Evolutionary conservation across 352 stramenopile species (phyloP).

Genomic region (Phytophthora palmivora): DNA sequence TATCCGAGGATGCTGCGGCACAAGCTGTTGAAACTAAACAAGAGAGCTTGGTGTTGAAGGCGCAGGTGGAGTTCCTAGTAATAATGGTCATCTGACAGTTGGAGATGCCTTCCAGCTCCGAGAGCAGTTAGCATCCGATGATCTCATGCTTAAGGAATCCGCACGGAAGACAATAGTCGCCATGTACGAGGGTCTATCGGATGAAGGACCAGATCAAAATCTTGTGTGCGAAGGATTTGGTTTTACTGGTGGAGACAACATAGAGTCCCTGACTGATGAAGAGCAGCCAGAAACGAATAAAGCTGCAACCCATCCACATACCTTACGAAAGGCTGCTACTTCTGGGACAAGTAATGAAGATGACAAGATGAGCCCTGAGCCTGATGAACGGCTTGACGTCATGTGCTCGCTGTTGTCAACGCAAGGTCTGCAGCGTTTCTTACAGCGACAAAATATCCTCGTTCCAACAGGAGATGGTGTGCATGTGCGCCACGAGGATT

Average conservation of each 20-base stretch:
- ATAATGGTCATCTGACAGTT: conserved; percentile 62
- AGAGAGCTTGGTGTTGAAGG: conserved; percentile 61
- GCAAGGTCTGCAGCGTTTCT: conserved; percentile 65
- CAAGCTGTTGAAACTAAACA: conserved; percentile 22
- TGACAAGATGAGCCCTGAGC: conserved; percentile 20
- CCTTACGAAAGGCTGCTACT: not conserved
- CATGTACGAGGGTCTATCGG: conserved; percentile 63
- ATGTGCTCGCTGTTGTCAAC: conserved; percentile 87
- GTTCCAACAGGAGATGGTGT: conserved; percentile 38
- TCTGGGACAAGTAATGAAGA: conserved; percentile 3
- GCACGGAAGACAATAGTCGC: conserved; percentile 67
- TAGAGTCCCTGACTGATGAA: conserved; percentile 14
- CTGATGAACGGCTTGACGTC: conserved; percentile 69
- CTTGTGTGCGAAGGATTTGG: conserved; percentile 40
- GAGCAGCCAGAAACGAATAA: conserved; percentile 13
- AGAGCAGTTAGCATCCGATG: conserved; percentile 62
- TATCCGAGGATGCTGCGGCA: not conserved
- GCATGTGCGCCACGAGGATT: conserved; percentile 57
- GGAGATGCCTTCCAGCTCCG: conserved; percentile 79
- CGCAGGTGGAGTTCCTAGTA: conserved; percentile 84
- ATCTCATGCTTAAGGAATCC: conserved; percentile 50
- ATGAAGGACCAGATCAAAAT: conserved; percentile 25
- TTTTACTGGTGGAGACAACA: conserved; percentile 35
- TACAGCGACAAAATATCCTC: conserved; percentile 65
- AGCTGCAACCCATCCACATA: not conserved